These are phyloP conservation scores for Elaeis oleifera DNA, from an alignment of 202 grass and related monocot genomes.

Conservation along the genomic window DNA sequence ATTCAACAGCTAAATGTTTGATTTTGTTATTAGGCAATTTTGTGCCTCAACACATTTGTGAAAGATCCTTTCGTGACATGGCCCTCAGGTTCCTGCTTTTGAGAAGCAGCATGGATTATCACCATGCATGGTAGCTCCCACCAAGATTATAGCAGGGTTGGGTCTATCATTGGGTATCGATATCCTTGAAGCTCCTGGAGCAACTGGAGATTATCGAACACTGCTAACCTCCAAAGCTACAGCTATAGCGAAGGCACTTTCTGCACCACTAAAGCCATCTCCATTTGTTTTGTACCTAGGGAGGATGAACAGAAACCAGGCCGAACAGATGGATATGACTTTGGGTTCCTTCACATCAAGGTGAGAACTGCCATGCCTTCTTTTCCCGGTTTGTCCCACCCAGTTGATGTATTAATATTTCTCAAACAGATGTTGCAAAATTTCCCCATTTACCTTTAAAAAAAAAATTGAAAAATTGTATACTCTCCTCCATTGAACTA, in stretches of 20 bases:
- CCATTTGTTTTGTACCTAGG: conserved; percentile 70
- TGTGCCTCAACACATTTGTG: too few relatives aligned
- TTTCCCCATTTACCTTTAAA: too few relatives aligned
- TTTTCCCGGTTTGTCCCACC: background rate
- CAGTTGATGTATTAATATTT: background rate
- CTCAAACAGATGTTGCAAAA: background rate
- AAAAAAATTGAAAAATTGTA: too few relatives aligned
- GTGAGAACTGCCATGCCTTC: conserved; percentile 25
- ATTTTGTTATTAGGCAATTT: too few relatives aligned
- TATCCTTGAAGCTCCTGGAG: conserved; percentile 90
- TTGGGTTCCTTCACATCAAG: conserved; percentile 93
- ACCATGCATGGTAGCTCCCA: conserved; percentile 92
- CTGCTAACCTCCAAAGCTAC: conserved; percentile 78
- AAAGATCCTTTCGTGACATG: background rate
- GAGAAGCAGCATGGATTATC: conserved; percentile 66
- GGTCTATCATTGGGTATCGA: conserved; percentile 81
- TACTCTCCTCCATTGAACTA: too few relatives aligned
- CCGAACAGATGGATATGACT: conserved; percentile 66
- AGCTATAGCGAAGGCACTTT: conserved; percentile 50
- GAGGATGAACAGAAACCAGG: conserved; percentile 63
- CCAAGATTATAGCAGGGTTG: conserved; percentile 91
- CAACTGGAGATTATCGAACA: conserved; percentile 93
- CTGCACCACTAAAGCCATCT: conserved; percentile 51
- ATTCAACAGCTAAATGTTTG: too few relatives aligned
- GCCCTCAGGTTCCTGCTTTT: conserved; percentile 59